Evolutionary conservation across 768 basidiomycete species (phyloP).

Genomic region (Boletus barrowsii): DNA sequence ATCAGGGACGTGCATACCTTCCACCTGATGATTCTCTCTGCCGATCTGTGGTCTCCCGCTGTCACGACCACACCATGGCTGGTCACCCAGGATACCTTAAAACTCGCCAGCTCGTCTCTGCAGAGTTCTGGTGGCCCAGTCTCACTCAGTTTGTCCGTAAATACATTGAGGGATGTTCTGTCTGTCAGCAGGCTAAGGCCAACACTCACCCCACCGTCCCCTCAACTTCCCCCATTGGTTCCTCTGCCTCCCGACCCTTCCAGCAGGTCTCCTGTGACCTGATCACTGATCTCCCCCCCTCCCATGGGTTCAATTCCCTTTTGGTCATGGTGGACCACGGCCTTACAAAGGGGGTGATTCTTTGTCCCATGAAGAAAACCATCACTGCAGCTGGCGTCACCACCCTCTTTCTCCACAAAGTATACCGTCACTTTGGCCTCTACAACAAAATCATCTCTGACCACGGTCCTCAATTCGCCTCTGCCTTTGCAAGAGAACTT

Average conservation of each 20-base stretch:
- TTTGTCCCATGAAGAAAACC: not conserved
- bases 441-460: too few species aligned
- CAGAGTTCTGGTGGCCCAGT: not conserved
- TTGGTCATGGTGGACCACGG: not conserved
- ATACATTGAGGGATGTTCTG: not conserved
- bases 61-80: too few species aligned
- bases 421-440: too few species aligned
- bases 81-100: too few species aligned
- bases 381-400: not conserved
- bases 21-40: too few species aligned
- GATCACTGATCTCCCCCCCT: not conserved
- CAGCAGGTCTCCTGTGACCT: not conserved
- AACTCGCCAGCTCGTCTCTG: not conserved
- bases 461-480: too few species aligned
- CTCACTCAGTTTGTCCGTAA: not conserved
- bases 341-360: not conserved
- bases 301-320: not conserved
- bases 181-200: not conserved
- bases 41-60: too few species aligned
- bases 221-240: too few species aligned
- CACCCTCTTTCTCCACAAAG: not conserved
- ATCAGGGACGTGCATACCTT: too few species aligned
- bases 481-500: too few species aligned
- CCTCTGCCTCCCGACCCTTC: too few species aligned
- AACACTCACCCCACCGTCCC: not conserved